Conservation (phyloP, 2,329 filamentous ascomycete species). For the Fusarium paranaense region DNA sequence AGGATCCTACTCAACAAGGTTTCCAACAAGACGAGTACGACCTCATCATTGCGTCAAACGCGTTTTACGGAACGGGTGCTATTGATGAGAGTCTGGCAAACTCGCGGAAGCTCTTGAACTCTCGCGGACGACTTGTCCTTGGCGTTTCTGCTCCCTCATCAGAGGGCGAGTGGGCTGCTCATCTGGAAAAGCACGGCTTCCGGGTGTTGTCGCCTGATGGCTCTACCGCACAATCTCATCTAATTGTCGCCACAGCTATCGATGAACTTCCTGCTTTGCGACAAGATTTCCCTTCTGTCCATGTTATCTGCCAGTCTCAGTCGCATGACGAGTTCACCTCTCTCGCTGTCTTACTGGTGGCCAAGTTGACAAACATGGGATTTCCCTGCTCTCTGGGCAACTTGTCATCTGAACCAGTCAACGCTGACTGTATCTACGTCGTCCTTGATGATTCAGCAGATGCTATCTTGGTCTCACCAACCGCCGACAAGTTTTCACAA, state of each 20-base stretch:
- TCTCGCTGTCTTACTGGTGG: constrained; percentile 3
- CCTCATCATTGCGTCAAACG: constrained; percentile 9
- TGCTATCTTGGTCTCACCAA: constrained; percentile 8
- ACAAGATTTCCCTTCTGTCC: constrained; percentile 6
- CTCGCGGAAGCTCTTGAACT: constrained; percentile 14
- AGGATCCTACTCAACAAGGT: constrained; percentile 8
- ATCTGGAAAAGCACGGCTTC: constrained; percentile 8
- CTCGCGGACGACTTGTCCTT: constrained; percentile 11
- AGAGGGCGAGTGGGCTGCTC: neutral
- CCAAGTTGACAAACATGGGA: constrained; percentile 4
- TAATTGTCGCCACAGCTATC: neutral
- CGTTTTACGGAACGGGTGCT: neutral
- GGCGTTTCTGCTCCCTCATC: neutral
- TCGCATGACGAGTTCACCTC: constrained; percentile 4
- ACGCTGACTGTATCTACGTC: constrained; percentile 11
- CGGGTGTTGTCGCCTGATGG: neutral
- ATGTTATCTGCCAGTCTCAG: constrained; percentile 14
- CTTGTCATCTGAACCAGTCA: constrained; percentile 2
- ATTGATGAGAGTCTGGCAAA: constrained; percentile 9
- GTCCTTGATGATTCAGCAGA: constrained; percentile 14
- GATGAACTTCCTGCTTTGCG: neutral
- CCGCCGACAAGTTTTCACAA: constrained; percentile 7
- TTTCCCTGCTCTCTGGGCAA: neutral
- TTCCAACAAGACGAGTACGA: constrained; percentile 11
- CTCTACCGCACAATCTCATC: neutral